These are phyloP conservation scores for Fusarium nodosum DNA, from an alignment of 2,329 filamentous ascomycete genomes.

Conservation along the genomic window DNA sequence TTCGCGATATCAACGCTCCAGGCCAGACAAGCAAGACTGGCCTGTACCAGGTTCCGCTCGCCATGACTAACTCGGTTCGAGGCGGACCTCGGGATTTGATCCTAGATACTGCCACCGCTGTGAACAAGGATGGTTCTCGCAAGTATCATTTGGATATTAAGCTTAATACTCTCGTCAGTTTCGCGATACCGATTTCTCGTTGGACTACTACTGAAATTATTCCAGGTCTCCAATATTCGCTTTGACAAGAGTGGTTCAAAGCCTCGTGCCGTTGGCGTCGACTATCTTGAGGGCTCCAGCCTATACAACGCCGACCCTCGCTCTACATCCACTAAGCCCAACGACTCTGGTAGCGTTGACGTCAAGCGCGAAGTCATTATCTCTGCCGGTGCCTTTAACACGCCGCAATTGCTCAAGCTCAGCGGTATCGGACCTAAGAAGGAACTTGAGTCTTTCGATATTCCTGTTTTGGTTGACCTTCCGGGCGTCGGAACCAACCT, in stretches of 20 bases:
- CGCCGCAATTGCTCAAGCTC: conserved; percentile 65
- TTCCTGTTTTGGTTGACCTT: conserved; percentile 52
- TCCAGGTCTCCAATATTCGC: conserved; percentile 53
- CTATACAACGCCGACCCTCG: conserved; percentile 49
- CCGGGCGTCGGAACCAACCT: conserved; percentile 72
- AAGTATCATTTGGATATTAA: conserved; percentile 51
- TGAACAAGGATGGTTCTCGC: conserved; percentile 43
- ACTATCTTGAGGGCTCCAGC: conserved; percentile 49
- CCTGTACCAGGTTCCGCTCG: conserved; percentile 71
- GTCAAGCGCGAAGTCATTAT: conserved; percentile 60
- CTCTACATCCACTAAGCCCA: conserved; percentile 23
- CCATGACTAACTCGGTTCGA: conserved; percentile 64
- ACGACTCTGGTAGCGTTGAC: conserved; percentile 14
- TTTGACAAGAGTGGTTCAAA: conserved; percentile 52
- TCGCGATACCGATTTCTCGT: accelerated
- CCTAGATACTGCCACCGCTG: conserved; percentile 51
- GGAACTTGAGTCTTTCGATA: conserved; percentile 52
- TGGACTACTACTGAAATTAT: neutral
- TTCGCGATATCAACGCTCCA: conserved; percentile 49
- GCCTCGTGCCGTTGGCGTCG: conserved; percentile 53
- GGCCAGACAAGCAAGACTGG: conserved; percentile 38
- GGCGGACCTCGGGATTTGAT: conserved; percentile 70
- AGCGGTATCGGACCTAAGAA: conserved; percentile 55
- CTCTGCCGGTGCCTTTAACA: conserved; percentile 63
- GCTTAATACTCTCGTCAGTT: conserved; percentile 43